Percentiles rank a stretch among this genome's conserved stretches.
These are phyloP conservation scores for Candida nanaspora DNA, from an alignment of 805 yeast genomes.

Conservation along the genomic window DNA sequence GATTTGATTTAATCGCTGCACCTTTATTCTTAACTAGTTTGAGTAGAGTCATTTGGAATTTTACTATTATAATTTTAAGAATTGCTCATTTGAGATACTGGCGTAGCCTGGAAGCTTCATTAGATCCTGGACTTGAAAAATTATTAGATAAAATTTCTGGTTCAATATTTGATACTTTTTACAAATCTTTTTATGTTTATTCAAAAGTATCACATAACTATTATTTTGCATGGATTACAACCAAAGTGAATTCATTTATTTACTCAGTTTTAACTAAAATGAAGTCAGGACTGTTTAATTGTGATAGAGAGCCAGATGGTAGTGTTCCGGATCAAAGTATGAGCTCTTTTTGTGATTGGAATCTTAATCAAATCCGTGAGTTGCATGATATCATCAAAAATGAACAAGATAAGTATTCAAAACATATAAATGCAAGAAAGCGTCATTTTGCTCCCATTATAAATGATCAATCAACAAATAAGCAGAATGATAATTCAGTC, in stretches of 20 bases:
- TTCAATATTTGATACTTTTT: neutral
- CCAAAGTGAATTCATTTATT: slow-evolving; percentile 11
- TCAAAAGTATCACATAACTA: slow-evolving; percentile 11
- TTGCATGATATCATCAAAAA: neutral
- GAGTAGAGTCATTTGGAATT: slow-evolving; percentile 7
- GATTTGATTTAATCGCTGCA: slow-evolving; percentile 34
- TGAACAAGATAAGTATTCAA: neutral
- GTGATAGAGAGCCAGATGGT: slow-evolving; percentile 4
- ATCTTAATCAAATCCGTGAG: slow-evolving; percentile 3
- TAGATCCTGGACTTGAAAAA: slow-evolving; percentile 4
- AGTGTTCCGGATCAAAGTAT: slow-evolving; percentile 1
- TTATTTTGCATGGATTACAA: slow-evolving; percentile 16
- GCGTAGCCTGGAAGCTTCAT: slow-evolving; percentile 5
- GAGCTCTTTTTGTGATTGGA: slow-evolving; percentile 4
- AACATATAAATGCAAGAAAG: neutral
- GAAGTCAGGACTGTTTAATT: slow-evolving; percentile 4
- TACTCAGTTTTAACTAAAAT: slow-evolving; percentile 2
- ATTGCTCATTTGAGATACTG: slow-evolving; percentile 9
- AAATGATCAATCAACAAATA: no score
- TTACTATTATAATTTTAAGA: slow-evolving; percentile 3
- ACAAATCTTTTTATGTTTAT: slow-evolving; percentile 1
- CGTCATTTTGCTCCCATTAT: neutral
- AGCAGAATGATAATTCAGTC: no score
- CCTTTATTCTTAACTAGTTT: slow-evolving; percentile 21
- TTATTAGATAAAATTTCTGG: neutral